Percentiles rank a stretch among this genome's conserved stretches.
These are phyloP conservation scores for Tetragonia tetragonoides DNA, from an alignment of 148 eudicot species.

Conservation along the genomic window DNA sequence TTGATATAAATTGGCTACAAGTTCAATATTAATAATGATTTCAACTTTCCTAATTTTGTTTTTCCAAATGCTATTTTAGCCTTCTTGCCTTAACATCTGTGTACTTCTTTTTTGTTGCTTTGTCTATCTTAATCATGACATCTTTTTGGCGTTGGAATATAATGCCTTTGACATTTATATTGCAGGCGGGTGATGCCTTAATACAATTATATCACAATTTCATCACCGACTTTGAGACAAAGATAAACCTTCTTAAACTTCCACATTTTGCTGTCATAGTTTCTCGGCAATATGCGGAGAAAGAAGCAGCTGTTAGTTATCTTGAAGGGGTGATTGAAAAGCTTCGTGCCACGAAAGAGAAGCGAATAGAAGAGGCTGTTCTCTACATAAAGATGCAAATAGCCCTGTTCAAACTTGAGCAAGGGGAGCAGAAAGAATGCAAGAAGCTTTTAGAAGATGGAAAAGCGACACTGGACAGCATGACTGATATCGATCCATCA, in stretches of 20 bases:
- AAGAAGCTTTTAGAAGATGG: slow-evolving; percentile 81
- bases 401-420: slow-evolving; percentile 69
- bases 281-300: slow-evolving; percentile 77
- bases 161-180: slow-evolving; percentile 8
- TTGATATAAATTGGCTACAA: too few relatives aligned
- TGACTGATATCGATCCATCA: slow-evolving; percentile 97
- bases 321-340: slow-evolving; percentile 90
- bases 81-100: too few relatives aligned
- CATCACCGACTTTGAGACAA: slow-evolving; percentile 93
- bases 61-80: too few relatives aligned
- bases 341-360: slow-evolving; percentile 67
- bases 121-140: neutral
- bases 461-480: slow-evolving; percentile 76
- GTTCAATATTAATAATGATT: too few relatives aligned
- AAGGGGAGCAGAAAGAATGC: slow-evolving; percentile 84
- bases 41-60: too few relatives aligned
- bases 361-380: slow-evolving; percentile 81
- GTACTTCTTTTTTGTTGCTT: neutral
- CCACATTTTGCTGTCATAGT: slow-evolving; percentile 95
- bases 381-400: slow-evolving; percentile 85
- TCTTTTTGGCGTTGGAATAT: neutral
- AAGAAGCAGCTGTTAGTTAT: slow-evolving; percentile 79
- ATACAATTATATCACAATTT: slow-evolving; percentile 89
- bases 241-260: slow-evolving; percentile 97
- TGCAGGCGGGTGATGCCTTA: slow-evolving; percentile 90